These are phyloP conservation scores for Penicillium pancosmium DNA, from an alignment of 495 filamentous ascomycete species.

Conservation along the genomic window DNA sequence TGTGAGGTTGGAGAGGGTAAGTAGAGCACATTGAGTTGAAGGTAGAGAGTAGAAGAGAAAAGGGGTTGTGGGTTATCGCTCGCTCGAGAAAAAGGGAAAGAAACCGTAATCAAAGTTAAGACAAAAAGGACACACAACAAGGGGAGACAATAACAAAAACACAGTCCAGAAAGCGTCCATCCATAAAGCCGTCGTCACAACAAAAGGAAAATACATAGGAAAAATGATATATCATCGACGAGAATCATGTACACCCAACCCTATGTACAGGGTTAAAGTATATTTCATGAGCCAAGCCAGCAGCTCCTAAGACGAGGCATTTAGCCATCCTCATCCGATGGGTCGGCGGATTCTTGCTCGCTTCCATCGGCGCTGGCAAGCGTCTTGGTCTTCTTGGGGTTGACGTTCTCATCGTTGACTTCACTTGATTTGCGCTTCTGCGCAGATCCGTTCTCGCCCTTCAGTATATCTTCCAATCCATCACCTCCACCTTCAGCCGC, in stretches of 20 bases:
- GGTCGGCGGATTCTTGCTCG: conserved; percentile 50
- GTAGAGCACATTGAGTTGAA: neutral
- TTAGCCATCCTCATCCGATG: conserved; percentile 55
- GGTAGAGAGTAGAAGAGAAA: conserved; percentile 18
- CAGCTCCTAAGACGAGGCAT: conserved; percentile 1
- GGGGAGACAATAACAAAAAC: conserved; percentile 3
- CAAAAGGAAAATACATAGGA: conserved; percentile 28
- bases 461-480: conserved; percentile 29
- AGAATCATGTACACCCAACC: conserved; percentile 9
- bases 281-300: neutral
- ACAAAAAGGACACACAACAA: neutral
- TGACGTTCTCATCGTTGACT: conserved; percentile 43
- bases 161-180: conserved; percentile 37
- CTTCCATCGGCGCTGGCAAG: conserved; percentile 51
- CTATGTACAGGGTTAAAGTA: neutral
- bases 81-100: conserved; percentile 28
- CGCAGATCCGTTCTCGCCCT: conserved; percentile 36
- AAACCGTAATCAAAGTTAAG: neutral
- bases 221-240: conserved; percentile 1
- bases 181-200: conserved; percentile 39
- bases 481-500: conserved; percentile 32
- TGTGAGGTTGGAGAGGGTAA: conserved; percentile 2
- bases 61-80: conserved; percentile 35
- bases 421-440: conserved; percentile 57
- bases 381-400: conserved; percentile 53